These are phyloP conservation scores for Penicillium pancosmium DNA, from an alignment of 495 filamentous ascomycete species.

Conservation along the genomic window DNA sequence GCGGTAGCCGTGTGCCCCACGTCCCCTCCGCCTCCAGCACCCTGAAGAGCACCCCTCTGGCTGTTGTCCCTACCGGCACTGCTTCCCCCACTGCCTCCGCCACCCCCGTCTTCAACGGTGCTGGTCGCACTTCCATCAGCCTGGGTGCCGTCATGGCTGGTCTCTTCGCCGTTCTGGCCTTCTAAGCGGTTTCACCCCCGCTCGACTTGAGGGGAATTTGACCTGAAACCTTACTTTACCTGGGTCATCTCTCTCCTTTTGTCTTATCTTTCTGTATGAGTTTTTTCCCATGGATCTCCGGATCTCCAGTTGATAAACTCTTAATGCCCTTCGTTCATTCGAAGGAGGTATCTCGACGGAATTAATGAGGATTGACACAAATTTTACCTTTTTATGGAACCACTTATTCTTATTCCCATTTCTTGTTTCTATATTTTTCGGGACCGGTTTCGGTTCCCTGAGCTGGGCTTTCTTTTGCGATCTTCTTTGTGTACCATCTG, in stretches of 20 bases:
- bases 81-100: conserved; percentile 32
- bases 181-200: conserved; percentile 31
- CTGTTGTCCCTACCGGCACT: conserved; percentile 22
- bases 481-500: conserved; percentile 13
- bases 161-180: conserved; percentile 43
- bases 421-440: conserved; percentile 7
- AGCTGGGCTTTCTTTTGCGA: conserved; percentile 18
- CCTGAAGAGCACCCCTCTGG: conserved; percentile 24
- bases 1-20: conserved; percentile 10
- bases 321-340: neutral
- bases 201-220: neutral
- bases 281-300: conserved; percentile 15
- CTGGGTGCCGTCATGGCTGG: conserved; percentile 50
- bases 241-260: conserved; percentile 4
- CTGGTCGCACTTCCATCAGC: conserved; percentile 48
- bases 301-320: conserved; percentile 11
- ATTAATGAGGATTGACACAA: conserved; percentile 18
- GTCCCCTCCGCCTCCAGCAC: conserved; percentile 29
- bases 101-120: conserved; percentile 48
- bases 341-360: conserved; percentile 4
- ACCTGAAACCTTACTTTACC: neutral
- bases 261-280: conserved; percentile 18
- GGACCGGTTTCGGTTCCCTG: neutral
- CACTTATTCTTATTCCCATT: conserved; percentile 3
- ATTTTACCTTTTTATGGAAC: conserved; percentile 9